Percentiles rank a stretch among this genome's conserved stretches.
phyloP scores from a whole-genome alignment of 495 filamentous ascomycete species.

The Usnea hakonensis region DNA sequence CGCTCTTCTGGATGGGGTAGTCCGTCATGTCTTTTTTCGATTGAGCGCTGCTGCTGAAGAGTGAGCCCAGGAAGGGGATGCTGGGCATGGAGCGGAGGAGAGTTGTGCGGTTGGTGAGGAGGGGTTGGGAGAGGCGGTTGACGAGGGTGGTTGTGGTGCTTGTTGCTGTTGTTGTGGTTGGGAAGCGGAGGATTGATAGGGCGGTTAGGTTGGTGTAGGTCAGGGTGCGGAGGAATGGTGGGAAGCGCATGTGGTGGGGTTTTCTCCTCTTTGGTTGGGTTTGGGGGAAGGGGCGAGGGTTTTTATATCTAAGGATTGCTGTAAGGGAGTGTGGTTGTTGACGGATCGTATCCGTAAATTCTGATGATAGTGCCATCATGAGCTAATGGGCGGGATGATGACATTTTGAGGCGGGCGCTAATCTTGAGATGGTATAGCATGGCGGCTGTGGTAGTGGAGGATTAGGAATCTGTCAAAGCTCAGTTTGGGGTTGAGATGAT shows the following conservation, averaged over 20 bases:
- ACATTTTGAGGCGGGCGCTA: slow-evolving; percentile 3
- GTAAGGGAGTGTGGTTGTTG: background rate
- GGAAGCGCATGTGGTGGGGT: slow-evolving; percentile 47
- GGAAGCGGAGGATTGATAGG: slow-evolving; percentile 20
- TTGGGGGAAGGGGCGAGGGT: no score
- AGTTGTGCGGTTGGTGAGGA: slow-evolving; percentile 27
- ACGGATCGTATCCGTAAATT: slow-evolving; percentile 2
- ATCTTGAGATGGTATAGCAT: background rate
- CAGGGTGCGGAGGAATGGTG: slow-evolving; percentile 47
- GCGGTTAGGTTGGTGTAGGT: slow-evolving; percentile 31
- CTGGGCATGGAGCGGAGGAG: slow-evolving; percentile 53
- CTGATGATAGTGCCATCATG: no score
- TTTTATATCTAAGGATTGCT: background rate
- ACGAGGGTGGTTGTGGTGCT: background rate
- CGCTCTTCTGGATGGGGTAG: slow-evolving; percentile 68
- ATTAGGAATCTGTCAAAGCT: background rate
- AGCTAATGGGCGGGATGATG: slow-evolving; percentile 12
- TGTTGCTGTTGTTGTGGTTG: no score
- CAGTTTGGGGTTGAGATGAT: no score
- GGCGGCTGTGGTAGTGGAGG: background rate
- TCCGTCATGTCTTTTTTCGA: slow-evolving; percentile 54
- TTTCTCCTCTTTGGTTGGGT: no score
- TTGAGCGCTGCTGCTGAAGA: slow-evolving; percentile 55
- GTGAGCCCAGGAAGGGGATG: slow-evolving; percentile 68
- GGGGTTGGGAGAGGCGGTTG: slow-evolving; percentile 28